Evolutionary conservation across 163 green algal genomes (phyloP).

Genomic region (Chlorella variabilis): DNA sequence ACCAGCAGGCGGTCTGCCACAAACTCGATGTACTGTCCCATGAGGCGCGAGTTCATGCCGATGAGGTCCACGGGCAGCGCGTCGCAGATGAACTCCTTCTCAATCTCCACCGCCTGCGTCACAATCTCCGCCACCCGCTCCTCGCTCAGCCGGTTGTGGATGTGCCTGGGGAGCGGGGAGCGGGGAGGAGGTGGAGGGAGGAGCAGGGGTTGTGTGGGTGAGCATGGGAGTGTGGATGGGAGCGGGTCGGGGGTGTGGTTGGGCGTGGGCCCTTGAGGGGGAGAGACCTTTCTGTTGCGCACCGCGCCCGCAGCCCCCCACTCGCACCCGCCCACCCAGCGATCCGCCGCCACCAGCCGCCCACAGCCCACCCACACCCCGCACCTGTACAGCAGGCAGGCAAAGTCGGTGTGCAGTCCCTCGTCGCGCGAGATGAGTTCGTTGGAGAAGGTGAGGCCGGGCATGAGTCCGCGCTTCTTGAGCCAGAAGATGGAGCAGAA

Average conservation of each 20-base stretch:
- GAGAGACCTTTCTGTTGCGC: too few relatives aligned
- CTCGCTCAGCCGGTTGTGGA: constrained; percentile 80
- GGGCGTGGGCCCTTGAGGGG: too few relatives aligned
- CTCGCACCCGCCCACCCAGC: too few relatives aligned
- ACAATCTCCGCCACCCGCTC: constrained; percentile 85
- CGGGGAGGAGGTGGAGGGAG: neutral
- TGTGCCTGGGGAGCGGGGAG: constrained; percentile 62
- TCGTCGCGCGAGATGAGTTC: constrained; percentile 92
- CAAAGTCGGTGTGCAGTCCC: constrained; percentile 92
- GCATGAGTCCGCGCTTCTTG: constrained; percentile 92
- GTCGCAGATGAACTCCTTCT: constrained; percentile 97
- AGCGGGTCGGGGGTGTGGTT: too few relatives aligned
- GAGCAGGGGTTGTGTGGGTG: neutral
- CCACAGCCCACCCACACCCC: neutral
- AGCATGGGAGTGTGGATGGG: neutral
- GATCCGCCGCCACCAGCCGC: too few relatives aligned
- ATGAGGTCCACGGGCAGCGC: constrained; percentile 87
- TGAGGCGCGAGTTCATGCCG: constrained; percentile 96
- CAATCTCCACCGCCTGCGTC: constrained; percentile 92
- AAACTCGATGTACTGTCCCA: constrained; percentile 98
- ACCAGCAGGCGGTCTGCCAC: constrained; percentile 95
- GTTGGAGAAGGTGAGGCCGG: constrained; percentile 91
- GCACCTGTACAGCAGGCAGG: constrained; percentile 82
- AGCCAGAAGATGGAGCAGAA: constrained; percentile 96
- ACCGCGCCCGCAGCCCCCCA: too few relatives aligned